A percentile compares a stretch with the other conserved stretches of the same genome.
Evolutionary conservation across 129 eudicot species (phyloP).

Genomic region (Arctium lappa): DNA sequence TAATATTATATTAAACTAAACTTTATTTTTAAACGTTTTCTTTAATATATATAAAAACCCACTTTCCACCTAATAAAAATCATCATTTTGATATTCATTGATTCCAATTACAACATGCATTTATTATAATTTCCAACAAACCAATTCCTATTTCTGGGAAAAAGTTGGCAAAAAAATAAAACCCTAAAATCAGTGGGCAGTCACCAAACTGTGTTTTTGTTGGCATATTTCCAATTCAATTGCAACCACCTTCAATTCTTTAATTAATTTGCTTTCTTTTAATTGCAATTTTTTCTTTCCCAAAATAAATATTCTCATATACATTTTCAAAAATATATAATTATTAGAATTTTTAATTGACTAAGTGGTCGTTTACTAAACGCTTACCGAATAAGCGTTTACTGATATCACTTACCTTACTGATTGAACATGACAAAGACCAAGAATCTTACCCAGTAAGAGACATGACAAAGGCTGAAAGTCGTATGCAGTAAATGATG

Average conservation of each 20-base stretch:
- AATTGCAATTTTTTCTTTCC: too few relatives aligned
- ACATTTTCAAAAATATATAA: too few relatives aligned
- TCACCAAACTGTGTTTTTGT: conserved; percentile 19
- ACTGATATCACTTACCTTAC: too few relatives aligned
- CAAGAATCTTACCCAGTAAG: too few relatives aligned
- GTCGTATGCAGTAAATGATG: too few relatives aligned
- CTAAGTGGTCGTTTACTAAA: too few relatives aligned
- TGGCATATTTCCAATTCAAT: conserved; percentile 18
- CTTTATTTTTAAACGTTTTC: not conserved
- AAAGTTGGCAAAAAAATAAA: not conserved
- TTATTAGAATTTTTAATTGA: too few relatives aligned
- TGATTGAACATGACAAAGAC: too few relatives aligned
- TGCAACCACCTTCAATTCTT: not conserved
- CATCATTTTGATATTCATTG: not conserved
- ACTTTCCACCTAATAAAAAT: not conserved
- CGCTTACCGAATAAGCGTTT: too few relatives aligned
- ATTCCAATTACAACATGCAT: not conserved
- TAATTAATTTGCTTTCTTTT: not conserved
- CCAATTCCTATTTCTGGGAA: not conserved
- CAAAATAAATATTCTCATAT: too few relatives aligned
- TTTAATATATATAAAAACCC: not conserved
- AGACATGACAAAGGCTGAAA: too few relatives aligned
- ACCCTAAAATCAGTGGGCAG: conserved; percentile 7
- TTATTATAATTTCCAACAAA: not conserved
- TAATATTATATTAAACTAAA: not conserved